These are phyloP conservation scores for Aeschynomene evenia DNA, from an alignment of 306 rosid genomes.

Conservation along the genomic window DNA sequence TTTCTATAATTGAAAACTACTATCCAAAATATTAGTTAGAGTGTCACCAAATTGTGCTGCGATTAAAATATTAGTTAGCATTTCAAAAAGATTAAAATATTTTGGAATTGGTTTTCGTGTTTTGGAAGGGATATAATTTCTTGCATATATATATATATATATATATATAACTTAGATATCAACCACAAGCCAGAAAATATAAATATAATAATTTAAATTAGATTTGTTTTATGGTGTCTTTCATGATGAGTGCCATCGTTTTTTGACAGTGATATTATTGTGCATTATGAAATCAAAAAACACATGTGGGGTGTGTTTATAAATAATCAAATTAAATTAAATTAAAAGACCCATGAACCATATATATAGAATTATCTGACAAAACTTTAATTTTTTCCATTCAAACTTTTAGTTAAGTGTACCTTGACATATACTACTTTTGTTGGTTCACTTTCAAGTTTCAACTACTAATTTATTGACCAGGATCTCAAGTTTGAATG, in stretches of 20 bases:
- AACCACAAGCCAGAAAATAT: background rate
- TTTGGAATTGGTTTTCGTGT: conserved; percentile 31
- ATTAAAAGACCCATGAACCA: background rate
- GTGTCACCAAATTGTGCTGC: conserved; percentile 11
- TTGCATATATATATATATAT: background rate
- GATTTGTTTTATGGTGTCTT: background rate
- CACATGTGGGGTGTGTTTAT: background rate
- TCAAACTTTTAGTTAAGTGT: background rate
- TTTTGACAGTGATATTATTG: background rate
- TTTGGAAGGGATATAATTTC: conserved; percentile 24
- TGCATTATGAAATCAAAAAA: background rate
- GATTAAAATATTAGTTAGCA: conserved; percentile 23
- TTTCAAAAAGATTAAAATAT: conserved; percentile 25
- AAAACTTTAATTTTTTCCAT: background rate
- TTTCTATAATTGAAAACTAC: background rate
- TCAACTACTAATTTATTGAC: background rate
- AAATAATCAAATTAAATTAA: too few relatives aligned
- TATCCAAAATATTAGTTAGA: conserved; percentile 20
- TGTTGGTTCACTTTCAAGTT: background rate
- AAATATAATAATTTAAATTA: background rate
- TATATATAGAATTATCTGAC: background rate
- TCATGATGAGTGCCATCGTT: background rate
- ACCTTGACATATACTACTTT: background rate
- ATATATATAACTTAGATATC: too few relatives aligned
- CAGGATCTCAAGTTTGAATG: background rate